Base-by-base conservation (phyloP, 2,329 filamentous ascomycete genomes). In the Apiospora rasikravindrae region DNA sequence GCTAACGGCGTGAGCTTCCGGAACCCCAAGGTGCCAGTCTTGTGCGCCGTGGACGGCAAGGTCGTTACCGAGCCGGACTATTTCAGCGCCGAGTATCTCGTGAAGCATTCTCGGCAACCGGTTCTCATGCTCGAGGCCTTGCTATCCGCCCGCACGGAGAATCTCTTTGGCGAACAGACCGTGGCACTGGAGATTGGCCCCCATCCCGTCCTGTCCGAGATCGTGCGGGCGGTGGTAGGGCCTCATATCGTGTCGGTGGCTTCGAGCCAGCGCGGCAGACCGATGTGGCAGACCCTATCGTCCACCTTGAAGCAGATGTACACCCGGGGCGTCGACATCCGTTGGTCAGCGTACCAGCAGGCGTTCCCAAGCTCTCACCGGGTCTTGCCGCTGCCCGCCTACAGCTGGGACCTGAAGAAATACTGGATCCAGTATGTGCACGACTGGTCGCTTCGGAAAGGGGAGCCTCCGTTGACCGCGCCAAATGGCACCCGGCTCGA, bases 371-470 rank as follows among this genome's bases (percentile, higher is more conserved):
- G 4, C 2, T 1, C 19, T 80, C 83, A 3, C 4, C 80, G 81
- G 3, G 84, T 94, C 13, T 81, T 94, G 6, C 84, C 88, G 7
- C 83, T 95, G 0, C 93, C 93, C 0, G 87, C 88, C 1, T 95
- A 95, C 79, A 86, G 86, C 0, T 95, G 92, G 82, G 90, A 94
- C 77, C 85, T 89, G 76, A 93, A 94, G 84, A 91, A 89, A 74
- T 94, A 94, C 79, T 91, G 89, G 88, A 84, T 90, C 53, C 85
- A 87, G 76, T 90, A 90, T 77, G 81, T 86, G 74, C 91, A 93
- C 74, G 91, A 94, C 81, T 95, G 92, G 90, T 88, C 87, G 26
- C 84, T 94, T 47, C 90, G 87, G 73, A 95, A 95, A 84, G 76
- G 72, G 8, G 33, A 37, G 33, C 33, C 33, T n/a, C n/a, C n/a